phyloP scores from a whole-genome alignment of 345 rosid species.

The Lepidium aucheri region DNA sequence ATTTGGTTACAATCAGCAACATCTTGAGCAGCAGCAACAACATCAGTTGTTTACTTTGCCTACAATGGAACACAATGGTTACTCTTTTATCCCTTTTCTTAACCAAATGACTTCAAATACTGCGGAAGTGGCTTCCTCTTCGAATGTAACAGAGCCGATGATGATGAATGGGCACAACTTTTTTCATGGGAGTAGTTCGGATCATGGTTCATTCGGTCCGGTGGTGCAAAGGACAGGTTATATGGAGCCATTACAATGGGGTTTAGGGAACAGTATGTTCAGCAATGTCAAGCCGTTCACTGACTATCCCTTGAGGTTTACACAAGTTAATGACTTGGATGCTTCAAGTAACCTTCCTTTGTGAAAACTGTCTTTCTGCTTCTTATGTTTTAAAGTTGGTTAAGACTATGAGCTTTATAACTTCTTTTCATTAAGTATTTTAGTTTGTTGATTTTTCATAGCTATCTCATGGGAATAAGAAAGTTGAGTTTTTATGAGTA shows the following conservation, averaged over 20 bases:
- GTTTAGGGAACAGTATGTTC: conserved; percentile 16
- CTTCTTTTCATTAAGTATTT: neutral
- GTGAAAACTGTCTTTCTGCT: neutral
- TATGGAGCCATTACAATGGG: conserved; percentile 21
- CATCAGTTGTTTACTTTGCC: conserved; percentile 17
- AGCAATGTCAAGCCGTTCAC: neutral
- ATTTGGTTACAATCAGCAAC: conserved; percentile 18
- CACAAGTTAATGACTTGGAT: conserved; percentile 1
- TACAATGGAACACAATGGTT: neutral
- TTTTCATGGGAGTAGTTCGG: conserved; percentile 7
- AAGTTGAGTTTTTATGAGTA: neutral
- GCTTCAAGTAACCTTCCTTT: neutral
- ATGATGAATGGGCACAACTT: neutral
- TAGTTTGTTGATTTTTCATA: neutral
- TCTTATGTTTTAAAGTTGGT: neutral
- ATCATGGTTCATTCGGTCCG: neutral
- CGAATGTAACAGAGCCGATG: conserved; percentile 10
- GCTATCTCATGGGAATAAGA: too few relatives aligned
- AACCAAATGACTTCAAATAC: conserved; percentile 7
- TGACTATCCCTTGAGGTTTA: conserved; percentile 7
- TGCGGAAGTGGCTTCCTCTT: neutral
- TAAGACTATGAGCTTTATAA: neutral
- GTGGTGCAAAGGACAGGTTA: conserved; percentile 9
- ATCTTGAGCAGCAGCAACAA: conserved; percentile 17
- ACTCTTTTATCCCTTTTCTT: neutral